Base-by-base conservation (phyloP, 2,329 filamentous ascomycete species). In the Apiospora saccharicola region DNA sequence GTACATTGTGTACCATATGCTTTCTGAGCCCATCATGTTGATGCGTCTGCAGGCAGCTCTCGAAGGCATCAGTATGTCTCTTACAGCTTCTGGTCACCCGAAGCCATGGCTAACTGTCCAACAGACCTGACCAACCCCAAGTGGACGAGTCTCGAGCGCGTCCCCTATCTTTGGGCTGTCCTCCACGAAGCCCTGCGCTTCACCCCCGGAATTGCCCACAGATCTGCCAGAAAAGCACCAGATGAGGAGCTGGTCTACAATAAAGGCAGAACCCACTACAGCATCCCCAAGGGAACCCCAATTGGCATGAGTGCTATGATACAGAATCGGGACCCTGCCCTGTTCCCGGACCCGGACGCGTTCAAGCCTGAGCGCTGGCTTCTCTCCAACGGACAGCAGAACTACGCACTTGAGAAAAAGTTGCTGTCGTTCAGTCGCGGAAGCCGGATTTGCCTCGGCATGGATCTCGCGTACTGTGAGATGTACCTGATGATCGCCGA, bases 251-350 rank as follows among this genome's bases (percentile, higher is more conserved):
- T 72, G 5, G 26, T 67, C 30, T 72, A 72, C 71, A 26, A 16
- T 14, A 51, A 64, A 47, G 68, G 53, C 12, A 13, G 22, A 2
- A 6, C 22, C 8, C 19, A 67, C n/a, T 70, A 64, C n/a, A 26
- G 49, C 19, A 37, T 73, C 49, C 72, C 72, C 26, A 34, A 41
- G 13, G 70, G 70, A 34, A 82, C 80, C 1, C 78, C 78, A 1
- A 78, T 81, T 12, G 77, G 79, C 26, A 82, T 82, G 80, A 80
- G 77, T 1, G 77, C 78, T 14, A 78, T 79, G 74, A 79, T 79
- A 73, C 78, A 78, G 68, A 79, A 81, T 74, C 77, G 73, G 73
- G 70, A 81, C 67, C 57, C 78, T 70, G 76, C 76, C 8, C 71
- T 80, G 1, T 79, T 77, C 73, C 75, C 76, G 19, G 67, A 76